Percentiles rank a stretch among this genome's conserved stretches.
phyloP scores from a whole-genome alignment of 1,139 yeast species.

The Pichia terricola region DNA sequence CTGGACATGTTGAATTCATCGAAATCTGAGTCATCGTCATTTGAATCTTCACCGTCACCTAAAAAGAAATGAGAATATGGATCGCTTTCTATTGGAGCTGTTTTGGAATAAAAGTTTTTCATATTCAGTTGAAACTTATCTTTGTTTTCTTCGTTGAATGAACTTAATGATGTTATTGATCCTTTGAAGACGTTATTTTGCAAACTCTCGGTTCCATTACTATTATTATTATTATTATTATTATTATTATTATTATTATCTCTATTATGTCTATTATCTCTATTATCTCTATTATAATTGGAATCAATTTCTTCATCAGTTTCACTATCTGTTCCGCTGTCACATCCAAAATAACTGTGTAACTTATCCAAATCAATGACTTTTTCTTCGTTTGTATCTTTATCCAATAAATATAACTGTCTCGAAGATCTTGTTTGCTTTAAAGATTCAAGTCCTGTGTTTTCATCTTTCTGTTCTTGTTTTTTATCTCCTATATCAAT shows the following conservation, averaged over 20 bases:
- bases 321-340: slow-evolving; percentile 12
- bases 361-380: slow-evolving; percentile 21
- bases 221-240: slow-evolving; percentile 2
- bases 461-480: slow-evolving; percentile 4
- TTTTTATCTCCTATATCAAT: slow-evolving; percentile 15
- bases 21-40: slow-evolving; percentile 4
- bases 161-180: slow-evolving; percentile 13
- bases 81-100: slow-evolving; percentile 7
- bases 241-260: slow-evolving; percentile 1
- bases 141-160: slow-evolving; percentile 15
- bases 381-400: slow-evolving; percentile 16
- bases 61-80: slow-evolving; percentile 15
- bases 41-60: neutral
- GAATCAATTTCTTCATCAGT: slow-evolving; percentile 4
- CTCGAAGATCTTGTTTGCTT: slow-evolving; percentile 22
- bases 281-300: slow-evolving; percentile 1
- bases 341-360: slow-evolving; percentile 21
- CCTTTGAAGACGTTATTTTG: slow-evolving; percentile 10
- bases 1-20: slow-evolving; percentile 10
- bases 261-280: neutral
- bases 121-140: slow-evolving; percentile 13
- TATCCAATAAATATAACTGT: slow-evolving; percentile 19
- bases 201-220: slow-evolving; percentile 1
- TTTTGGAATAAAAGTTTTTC: slow-evolving; percentile 11
- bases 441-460: slow-evolving; percentile 9